These are phyloP conservation scores for Spathaspora jeffriesii DNA, from an alignment of 1,139 yeast genomes.

Conservation along the genomic window DNA sequence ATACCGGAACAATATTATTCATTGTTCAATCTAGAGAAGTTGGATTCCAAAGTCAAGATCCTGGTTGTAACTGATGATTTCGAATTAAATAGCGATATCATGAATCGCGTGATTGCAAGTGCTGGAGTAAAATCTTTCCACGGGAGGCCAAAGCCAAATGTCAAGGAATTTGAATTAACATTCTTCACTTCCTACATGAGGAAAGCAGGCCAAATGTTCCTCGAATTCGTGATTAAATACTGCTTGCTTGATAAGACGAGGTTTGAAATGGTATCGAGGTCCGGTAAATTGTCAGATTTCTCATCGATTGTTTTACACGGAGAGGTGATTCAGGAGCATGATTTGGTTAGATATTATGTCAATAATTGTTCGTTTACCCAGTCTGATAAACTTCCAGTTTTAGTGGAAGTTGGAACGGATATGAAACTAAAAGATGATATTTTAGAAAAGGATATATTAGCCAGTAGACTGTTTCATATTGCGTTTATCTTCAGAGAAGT, in stretches of 20 bases:
- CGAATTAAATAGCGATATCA: slow-evolving; percentile 16
- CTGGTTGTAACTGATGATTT: slow-evolving; percentile 19
- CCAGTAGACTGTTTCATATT: slow-evolving; percentile 32
- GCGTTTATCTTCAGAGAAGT: slow-evolving; percentile 26
- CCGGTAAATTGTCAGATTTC: slow-evolving; percentile 6
- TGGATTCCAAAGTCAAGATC: slow-evolving; percentile 16
- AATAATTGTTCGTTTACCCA: slow-evolving; percentile 38
- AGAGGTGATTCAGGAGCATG: slow-evolving; percentile 52
- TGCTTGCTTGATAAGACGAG: slow-evolving; percentile 14
- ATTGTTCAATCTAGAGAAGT: slow-evolving; percentile 15
- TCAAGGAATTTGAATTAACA: slow-evolving; percentile 41
- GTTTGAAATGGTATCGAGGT: slow-evolving; percentile 9
- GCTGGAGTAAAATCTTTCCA: slow-evolving; percentile 38
- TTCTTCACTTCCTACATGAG: slow-evolving; percentile 53
- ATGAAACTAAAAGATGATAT: slow-evolving; percentile 13
- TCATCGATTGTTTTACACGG: slow-evolving; percentile 27
- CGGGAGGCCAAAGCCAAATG: slow-evolving; percentile 5
- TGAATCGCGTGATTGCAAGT: slow-evolving; percentile 40
- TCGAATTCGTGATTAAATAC: slow-evolving; percentile 23
- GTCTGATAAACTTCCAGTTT: slow-evolving; percentile 22
- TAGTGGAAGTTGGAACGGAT: slow-evolving; percentile 16
- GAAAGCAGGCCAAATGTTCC: slow-evolving; percentile 37
- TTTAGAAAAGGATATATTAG: slow-evolving; percentile 33
- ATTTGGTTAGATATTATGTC: slow-evolving; percentile 45
- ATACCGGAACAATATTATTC: slow-evolving; percentile 21